Evolutionary conservation across 139 green algal species (phyloP).

Genomic region (Chlorella ohadii): DNA sequence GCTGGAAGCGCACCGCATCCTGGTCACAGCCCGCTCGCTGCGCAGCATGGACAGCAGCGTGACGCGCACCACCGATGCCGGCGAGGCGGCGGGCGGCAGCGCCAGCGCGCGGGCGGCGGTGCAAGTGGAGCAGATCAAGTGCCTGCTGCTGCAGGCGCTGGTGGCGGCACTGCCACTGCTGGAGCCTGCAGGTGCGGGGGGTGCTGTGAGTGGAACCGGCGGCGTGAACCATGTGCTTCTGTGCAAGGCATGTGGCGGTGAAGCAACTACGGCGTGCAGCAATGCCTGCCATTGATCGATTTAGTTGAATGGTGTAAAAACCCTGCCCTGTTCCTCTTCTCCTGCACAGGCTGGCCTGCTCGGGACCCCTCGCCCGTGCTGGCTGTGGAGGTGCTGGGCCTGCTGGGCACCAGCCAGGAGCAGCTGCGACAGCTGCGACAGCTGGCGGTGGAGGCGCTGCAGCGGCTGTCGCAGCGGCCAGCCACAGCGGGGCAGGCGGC

Average conservation of each 20-base stretch:
- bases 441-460: constrained; percentile 18
- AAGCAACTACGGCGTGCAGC: no score
- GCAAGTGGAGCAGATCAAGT: constrained; percentile 29
- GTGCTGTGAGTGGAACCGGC: no score
- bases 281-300: no score
- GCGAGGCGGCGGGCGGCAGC: neutral
- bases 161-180: constrained; percentile 28
- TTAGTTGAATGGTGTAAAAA: no score
- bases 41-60: constrained; percentile 21
- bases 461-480: constrained; percentile 20
- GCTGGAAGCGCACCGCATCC: constrained; percentile 44
- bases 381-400: constrained; percentile 33
- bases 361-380: constrained; percentile 28
- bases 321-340: neutral
- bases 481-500: no score
- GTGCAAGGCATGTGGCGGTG: no score
- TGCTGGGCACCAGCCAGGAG: constrained; percentile 24
- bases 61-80: neutral
- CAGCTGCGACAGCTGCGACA: neutral
- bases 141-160: constrained; percentile 29
- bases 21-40: constrained; percentile 42
- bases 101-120: neutral
- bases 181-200: neutral
- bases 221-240: neutral
- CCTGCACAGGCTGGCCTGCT: constrained; percentile 14